Evolutionary conservation across 768 basidiomycete genomes (phyloP).

Genomic region (Pulveroboletus frians): DNA sequence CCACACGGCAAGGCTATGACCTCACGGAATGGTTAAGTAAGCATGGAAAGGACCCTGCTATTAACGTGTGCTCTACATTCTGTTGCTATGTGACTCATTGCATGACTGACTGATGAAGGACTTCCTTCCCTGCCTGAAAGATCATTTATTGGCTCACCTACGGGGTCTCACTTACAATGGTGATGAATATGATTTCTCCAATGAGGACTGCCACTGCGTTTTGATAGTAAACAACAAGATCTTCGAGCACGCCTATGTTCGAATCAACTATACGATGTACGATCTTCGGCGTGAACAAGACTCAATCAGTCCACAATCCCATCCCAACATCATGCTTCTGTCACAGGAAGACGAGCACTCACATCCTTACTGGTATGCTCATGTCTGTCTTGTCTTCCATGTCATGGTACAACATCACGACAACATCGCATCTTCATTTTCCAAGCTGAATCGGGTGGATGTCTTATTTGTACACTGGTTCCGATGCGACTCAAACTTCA

Average conservation of each 20-base stretch:
- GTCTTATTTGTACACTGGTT: slow-evolving; percentile 43
- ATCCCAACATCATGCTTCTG: slow-evolving; percentile 35
- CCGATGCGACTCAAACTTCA: slow-evolving; percentile 20
- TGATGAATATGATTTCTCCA: slow-evolving; percentile 22
- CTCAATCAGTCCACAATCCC: slow-evolving; percentile 30
- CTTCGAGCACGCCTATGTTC: slow-evolving; percentile 18
- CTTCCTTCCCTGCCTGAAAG: not conserved
- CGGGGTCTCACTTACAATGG: slow-evolving; percentile 4
- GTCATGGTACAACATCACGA: not conserved
- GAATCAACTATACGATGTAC: slow-evolving; percentile 24
- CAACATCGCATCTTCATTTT: not conserved
- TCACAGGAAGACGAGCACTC: slow-evolving; percentile 15
- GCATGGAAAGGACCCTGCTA: not conserved
- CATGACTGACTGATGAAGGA: not conserved
- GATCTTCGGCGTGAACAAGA: slow-evolving; percentile 31
- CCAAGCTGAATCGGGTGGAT: slow-evolving; percentile 24
- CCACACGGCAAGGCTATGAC: not conserved
- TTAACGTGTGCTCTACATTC: not conserved
- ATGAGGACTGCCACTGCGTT: slow-evolving; percentile 20
- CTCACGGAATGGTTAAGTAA: not conserved
- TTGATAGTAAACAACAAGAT: slow-evolving; percentile 16
- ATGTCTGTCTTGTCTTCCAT: slow-evolving; percentile 10
- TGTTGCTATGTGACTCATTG: not conserved
- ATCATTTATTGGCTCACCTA: not conserved
- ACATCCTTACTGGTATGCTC: slow-evolving; percentile 38